Base-by-base conservation (phyloP, 768 basidiomycete genomes). In the Daedaleopsis nitida region DNA sequence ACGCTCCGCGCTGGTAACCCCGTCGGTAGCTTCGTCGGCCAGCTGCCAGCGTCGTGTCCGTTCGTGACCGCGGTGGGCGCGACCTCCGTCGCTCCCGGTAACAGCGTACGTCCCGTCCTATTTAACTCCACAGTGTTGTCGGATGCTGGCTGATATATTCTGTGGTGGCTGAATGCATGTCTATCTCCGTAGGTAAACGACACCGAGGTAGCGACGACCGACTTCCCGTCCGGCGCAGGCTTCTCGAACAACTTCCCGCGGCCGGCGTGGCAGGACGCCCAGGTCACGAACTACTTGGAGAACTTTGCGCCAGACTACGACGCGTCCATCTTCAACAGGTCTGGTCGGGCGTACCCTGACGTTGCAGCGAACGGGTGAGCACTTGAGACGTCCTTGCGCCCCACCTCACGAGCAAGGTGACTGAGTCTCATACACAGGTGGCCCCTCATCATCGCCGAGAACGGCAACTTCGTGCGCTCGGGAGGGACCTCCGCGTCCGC, bases 401-500 rank as follows among this genome's bases (percentile, higher is more conserved):
- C 63, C 50, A n/a, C 19, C 6, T 52, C 34, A 19, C 17, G 69
- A 47, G 66, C 27, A 68, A 39, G 47, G 66, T 34, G 64, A 43
- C 47, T 14, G 23, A 24, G n/a, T n/a, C 39, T 12, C 17, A 13
- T 13, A 48, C 21, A 21, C 21, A 54, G 60, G 39, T 73, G 70
- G 57, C 65, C 65, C n/a, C 69, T 72, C n/a, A 66, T 72, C 2
- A 72, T 69, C 58, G 74, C 23, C 23, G 44, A 32, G 27, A 11
- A 24, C 19, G 43, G 38, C 11, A 47, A 56, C 52, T 43, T 57
- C 42, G 50, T 50, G 51, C 45, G 47, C 52, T 14, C 34, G 14
- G 58, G 58, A 44, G 63, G 89, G 37, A 91, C 89, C 1, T 86
- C 86, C 14, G 83, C 84, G 0, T 69, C 87, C 1, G 65, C 84